These are phyloP conservation scores for Claviceps sp. DNA, from an alignment of 2,329 filamentous ascomycete genomes.

Conservation along the genomic window DNA sequence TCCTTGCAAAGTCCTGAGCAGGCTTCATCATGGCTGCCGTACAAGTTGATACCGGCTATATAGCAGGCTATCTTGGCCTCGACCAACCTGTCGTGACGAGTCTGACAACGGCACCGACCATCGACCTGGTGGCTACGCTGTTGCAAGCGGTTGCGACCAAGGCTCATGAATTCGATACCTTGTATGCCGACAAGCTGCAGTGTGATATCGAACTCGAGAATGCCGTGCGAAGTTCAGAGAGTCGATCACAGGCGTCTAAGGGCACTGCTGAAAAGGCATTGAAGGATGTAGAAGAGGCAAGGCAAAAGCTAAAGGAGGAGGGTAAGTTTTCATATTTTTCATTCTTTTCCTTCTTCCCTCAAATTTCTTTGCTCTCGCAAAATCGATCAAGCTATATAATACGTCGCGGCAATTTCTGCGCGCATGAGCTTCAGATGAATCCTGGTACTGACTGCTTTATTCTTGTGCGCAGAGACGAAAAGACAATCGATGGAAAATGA, in stretches of 20 bases:
- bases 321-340: slow-evolving; percentile 37
- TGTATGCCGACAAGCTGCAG: slow-evolving; percentile 79
- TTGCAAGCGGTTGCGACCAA: slow-evolving; percentile 64
- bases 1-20: slow-evolving; percentile 4
- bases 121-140: slow-evolving; percentile 63
- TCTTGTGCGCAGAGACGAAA: slow-evolving; percentile 48
- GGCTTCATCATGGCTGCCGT: slow-evolving; percentile 26
- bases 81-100: slow-evolving; percentile 49
- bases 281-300: slow-evolving; percentile 69
- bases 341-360: slow-evolving; percentile 1
- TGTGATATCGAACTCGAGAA: slow-evolving; percentile 89
- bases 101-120: slow-evolving; percentile 55
- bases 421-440: background rate
- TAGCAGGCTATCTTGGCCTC: slow-evolving; percentile 59
- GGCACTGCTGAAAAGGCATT: slow-evolving; percentile 68
- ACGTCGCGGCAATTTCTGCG: background rate
- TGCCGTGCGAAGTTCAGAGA: slow-evolving; percentile 70
- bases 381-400: background rate
- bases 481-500: slow-evolving; percentile 69
- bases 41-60: slow-evolving; percentile 54
- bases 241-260: slow-evolving; percentile 71
- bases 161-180: slow-evolving; percentile 66
- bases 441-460: background rate
- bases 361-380: background rate
- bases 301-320: slow-evolving; percentile 69